These are phyloP conservation scores for Aureobasidium melanogenum DNA, from an alignment of 2,329 filamentous ascomycete species.

Conservation along the genomic window DNA sequence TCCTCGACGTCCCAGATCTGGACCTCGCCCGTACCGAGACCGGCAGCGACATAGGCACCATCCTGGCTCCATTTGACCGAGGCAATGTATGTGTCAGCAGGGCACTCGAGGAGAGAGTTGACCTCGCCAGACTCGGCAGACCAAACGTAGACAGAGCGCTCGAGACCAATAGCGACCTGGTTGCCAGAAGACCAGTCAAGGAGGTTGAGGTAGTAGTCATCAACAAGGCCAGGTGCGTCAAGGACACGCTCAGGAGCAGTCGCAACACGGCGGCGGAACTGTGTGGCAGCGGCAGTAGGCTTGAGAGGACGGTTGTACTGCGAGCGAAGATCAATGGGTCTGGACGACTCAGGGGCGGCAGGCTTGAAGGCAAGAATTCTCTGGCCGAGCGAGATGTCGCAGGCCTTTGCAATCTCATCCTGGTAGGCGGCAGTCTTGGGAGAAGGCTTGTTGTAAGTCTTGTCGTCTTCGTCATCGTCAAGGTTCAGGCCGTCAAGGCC, in stretches of 20 bases:
- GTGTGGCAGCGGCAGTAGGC: conserved; percentile 64
- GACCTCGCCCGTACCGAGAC: conserved; percentile 88
- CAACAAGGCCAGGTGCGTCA: conserved; percentile 88
- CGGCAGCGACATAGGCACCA: conserved; percentile 91
- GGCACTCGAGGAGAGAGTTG: conserved; percentile 78
- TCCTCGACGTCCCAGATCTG: conserved; percentile 99
- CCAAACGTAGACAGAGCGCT: conserved; percentile 97
- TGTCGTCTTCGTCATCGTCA: conserved; percentile 57
- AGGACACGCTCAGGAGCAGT: conserved; percentile 93
- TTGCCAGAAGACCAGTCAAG: conserved; percentile 97
- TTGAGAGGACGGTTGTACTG: conserved; percentile 97
- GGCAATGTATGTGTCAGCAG: conserved; percentile 87
- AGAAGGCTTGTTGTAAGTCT: conserved; percentile 66
- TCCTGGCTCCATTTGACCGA: conserved; percentile 99
- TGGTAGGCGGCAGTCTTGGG: conserved; percentile 87
- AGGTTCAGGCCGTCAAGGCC: conserved; percentile 74
- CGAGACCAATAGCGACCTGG: conserved; percentile 94
- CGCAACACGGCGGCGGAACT: conserved; percentile 84
- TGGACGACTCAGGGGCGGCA: conserved; percentile 92
- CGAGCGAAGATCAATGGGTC: conserved; percentile 92
- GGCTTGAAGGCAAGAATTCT: conserved; percentile 98
- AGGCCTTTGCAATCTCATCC: conserved; percentile 80
- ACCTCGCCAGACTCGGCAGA: conserved; percentile 90
- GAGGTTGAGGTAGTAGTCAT: conserved; percentile 98
- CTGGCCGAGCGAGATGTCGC: conserved; percentile 85